These are phyloP conservation scores for Vitis cinerea DNA, from an alignment of 164 flowering plant species.

Conservation along the genomic window DNA sequence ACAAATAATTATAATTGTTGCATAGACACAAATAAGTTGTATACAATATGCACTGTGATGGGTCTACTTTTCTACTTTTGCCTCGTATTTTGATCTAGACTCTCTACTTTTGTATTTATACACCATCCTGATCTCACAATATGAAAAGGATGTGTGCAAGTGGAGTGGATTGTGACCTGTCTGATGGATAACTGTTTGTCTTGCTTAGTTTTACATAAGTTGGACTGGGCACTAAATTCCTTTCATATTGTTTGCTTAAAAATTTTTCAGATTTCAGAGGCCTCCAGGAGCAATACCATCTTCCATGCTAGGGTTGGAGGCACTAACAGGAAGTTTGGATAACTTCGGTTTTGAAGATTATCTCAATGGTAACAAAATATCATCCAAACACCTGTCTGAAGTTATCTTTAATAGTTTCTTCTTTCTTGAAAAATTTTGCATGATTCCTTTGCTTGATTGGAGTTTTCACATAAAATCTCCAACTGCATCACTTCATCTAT, in stretches of 20 bases:
- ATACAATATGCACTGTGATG: too few species aligned
- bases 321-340: constrained; percentile 78
- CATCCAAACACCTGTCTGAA: background rate
- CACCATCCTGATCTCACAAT: too few species aligned
- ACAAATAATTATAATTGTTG: too few species aligned
- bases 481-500: too few species aligned
- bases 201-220: background rate
- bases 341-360: constrained; percentile 80
- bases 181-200: background rate
- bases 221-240: background rate
- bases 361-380: constrained; percentile 58
- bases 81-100: too few species aligned
- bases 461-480: too few species aligned
- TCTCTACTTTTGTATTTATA: too few species aligned
- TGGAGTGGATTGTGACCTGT: background rate
- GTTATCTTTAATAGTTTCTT: background rate
- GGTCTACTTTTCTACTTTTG: too few species aligned
- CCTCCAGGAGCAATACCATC: constrained; percentile 86
- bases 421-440: background rate
- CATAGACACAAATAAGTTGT: too few species aligned
- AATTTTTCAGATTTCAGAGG: constrained; percentile 73
- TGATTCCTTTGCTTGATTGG: too few species aligned
- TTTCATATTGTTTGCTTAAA: background rate
- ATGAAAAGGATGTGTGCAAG: background rate
- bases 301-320: constrained; percentile 88